These are phyloP conservation scores for Apiospora rasikravindrae DNA, from an alignment of 2,329 filamentous ascomycete species.

Conservation along the genomic window DNA sequence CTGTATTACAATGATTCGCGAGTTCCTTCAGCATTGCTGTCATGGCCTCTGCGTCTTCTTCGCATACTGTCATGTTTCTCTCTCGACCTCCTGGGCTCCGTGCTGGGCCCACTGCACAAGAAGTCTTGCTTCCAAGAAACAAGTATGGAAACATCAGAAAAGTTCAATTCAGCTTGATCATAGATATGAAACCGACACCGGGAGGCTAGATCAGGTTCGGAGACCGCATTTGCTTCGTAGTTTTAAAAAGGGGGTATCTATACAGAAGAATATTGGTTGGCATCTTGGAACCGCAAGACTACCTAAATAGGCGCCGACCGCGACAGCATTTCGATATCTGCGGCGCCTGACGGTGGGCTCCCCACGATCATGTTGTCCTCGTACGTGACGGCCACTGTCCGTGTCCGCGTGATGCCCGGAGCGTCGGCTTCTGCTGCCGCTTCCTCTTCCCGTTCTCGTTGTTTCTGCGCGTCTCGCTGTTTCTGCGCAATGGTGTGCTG, in stretches of 20 bases:
- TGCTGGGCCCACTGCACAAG: not conserved
- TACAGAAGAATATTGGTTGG: not conserved
- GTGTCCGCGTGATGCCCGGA: not conserved
- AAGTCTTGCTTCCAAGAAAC: not conserved
- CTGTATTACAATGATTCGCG: not conserved
- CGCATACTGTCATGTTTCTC: too few species aligned
- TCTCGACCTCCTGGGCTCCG: too few species aligned
- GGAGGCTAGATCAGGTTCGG: not conserved
- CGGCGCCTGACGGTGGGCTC: not conserved
- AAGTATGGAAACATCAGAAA: not conserved
- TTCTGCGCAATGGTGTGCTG: not conserved
- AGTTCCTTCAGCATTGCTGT: not conserved
- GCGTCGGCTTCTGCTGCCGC: not conserved
- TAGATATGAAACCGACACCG: not conserved
- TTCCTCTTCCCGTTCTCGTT: not conserved
- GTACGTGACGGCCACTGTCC: not conserved
- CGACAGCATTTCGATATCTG: not conserved
- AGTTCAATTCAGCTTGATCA: not conserved
- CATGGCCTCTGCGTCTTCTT: not conserved
- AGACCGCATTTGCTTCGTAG: not conserved
- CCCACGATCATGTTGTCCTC: not conserved
- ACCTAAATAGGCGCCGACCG: not conserved
- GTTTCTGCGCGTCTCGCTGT: too few species aligned
- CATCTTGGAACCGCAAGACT: too few species aligned
- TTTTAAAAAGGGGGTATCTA: not conserved